These are phyloP conservation scores for Flaveria brownii DNA, from an alignment of 129 eudicot genomes.

Conservation along the genomic window DNA sequence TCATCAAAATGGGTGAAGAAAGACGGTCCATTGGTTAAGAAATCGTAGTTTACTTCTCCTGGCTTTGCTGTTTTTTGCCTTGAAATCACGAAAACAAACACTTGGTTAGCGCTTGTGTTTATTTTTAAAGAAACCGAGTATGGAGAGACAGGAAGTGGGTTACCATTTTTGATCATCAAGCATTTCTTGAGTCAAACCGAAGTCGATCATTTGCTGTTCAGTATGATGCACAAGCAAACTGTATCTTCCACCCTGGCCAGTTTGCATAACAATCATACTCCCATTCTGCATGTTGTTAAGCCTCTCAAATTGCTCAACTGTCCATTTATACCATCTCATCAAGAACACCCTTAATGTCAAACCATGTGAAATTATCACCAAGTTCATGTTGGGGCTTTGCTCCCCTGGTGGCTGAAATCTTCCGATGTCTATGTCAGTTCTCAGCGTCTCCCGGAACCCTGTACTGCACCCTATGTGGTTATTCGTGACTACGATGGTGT, in stretches of 20 bases:
- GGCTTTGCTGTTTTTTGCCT: slow-evolving; percentile 81
- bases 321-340: slow-evolving; percentile 96
- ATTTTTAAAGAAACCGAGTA: neutral
- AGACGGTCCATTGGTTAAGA: slow-evolving; percentile 67
- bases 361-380: slow-evolving; percentile 80
- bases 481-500: neutral
- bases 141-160: neutral
- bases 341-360: slow-evolving; percentile 68
- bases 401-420: slow-evolving; percentile 87
- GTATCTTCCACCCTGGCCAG: slow-evolving; percentile 88
- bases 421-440: slow-evolving; percentile 79
- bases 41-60: slow-evolving; percentile 69
- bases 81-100: neutral
- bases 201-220: slow-evolving; percentile 53
- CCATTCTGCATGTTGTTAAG: slow-evolving; percentile 66
- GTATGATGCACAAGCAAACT: slow-evolving; percentile 75
- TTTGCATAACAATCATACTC: slow-evolving; percentile 69
- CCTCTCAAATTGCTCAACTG: slow-evolving; percentile 80
- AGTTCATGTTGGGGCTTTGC: slow-evolving; percentile 81
- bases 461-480: slow-evolving; percentile 8
- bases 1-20: slow-evolving; percentile 76
- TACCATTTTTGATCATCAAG: slow-evolving; percentile 84
- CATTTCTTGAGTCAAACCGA: slow-evolving; percentile 78
- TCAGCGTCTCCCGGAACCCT: slow-evolving; percentile 83
- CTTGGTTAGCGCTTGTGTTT: neutral